phyloP scores from a whole-genome alignment of 257 asterid genomes.

The Solanum gandarillasii region DNA sequence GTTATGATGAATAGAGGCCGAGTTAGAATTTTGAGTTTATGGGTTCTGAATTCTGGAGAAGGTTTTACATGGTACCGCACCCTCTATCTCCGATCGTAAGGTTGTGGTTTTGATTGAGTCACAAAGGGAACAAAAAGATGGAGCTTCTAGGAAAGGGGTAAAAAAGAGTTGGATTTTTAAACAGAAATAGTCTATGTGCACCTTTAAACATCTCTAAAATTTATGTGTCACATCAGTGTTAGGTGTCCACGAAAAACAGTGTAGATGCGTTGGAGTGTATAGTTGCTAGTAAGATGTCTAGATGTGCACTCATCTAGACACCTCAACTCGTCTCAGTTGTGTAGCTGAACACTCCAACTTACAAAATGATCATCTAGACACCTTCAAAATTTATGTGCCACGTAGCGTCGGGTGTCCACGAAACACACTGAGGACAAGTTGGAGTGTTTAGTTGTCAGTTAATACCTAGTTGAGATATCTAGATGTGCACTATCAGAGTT shows the following conservation, averaged over 20 bases:
- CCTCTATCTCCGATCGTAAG: background rate
- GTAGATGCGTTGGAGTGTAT: background rate
- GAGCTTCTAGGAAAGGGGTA: too few relatives aligned
- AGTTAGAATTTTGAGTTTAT: background rate
- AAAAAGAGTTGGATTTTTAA: background rate
- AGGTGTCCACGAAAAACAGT: background rate
- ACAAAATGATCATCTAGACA: background rate
- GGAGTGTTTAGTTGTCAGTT: background rate
- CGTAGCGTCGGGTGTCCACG: background rate
- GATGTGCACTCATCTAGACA: background rate
- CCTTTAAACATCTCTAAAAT: background rate
- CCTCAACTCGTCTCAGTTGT: background rate
- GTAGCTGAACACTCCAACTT: background rate
- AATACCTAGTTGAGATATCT: background rate
- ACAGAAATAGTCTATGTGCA: background rate
- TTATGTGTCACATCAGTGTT: fast-evolving
- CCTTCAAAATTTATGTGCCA: background rate
- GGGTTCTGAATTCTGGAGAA: background rate
- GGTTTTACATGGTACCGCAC: background rate
- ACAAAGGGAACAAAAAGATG: background rate
- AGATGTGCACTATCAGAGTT: background rate
- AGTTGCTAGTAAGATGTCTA: background rate
- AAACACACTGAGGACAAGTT: background rate
- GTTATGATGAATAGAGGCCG: fast-evolving
- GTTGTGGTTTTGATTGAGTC: background rate